phyloP scores from a whole-genome alignment of 345 rosid species.

The Clausena lansium region DNA sequence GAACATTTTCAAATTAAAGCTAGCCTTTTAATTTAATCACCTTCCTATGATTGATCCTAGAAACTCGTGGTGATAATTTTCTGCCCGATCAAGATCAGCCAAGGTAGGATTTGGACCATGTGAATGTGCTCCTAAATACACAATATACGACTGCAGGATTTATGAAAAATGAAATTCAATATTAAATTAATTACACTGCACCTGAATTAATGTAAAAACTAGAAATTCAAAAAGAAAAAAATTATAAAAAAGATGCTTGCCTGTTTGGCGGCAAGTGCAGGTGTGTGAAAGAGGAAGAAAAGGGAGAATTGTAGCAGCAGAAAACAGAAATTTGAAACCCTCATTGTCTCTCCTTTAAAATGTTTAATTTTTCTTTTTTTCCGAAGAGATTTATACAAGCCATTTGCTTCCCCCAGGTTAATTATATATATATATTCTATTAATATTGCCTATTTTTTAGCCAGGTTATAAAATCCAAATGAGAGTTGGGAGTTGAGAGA shows the following conservation, averaged over 20 bases:
- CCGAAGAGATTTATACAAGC: neutral
- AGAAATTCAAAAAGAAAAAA: too few relatives aligned
- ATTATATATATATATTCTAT: too few relatives aligned
- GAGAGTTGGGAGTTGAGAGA: too few relatives aligned
- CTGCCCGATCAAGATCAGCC: constrained; percentile 9
- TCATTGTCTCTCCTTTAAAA: constrained; percentile 24
- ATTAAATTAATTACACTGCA: too few relatives aligned
- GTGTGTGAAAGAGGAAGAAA: constrained; percentile 28
- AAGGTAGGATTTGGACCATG: neutral
- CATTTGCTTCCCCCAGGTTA: too few relatives aligned
- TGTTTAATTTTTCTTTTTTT: constrained; percentile 7
- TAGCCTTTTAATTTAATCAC: constrained; percentile 3
- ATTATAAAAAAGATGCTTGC: constrained; percentile 13
- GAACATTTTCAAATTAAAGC: neutral
- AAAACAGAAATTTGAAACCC: constrained; percentile 19
- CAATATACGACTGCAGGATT: constrained; percentile 26
- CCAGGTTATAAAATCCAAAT: too few relatives aligned
- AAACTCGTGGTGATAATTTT: constrained; percentile 25
- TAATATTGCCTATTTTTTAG: too few relatives aligned
- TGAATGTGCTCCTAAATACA: constrained; percentile 30
- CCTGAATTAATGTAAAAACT: too few relatives aligned
- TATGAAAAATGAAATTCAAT: too few relatives aligned
- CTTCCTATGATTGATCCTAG: constrained; percentile 41
- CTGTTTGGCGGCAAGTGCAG: constrained; percentile 39
- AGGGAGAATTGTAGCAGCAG: constrained; percentile 24